Conservation (phyloP, 345 rosid genomes). For the Firmiana major region DNA sequence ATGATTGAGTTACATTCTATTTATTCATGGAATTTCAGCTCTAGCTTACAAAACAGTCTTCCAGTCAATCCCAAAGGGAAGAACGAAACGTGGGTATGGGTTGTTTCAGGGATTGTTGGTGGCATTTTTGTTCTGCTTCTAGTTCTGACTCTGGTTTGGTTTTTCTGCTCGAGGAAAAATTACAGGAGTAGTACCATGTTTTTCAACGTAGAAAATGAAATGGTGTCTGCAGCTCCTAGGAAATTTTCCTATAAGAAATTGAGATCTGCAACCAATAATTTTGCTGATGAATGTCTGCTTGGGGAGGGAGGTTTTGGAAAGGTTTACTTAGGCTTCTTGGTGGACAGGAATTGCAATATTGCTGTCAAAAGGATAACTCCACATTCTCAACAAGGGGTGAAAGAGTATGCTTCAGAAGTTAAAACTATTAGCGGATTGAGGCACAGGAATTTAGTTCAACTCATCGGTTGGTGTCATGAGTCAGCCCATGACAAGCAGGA, state of each 20-base stretch:
- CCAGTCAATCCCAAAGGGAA: neutral
- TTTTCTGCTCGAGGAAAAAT: slow-evolving; percentile 18
- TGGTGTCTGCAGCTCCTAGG: slow-evolving; percentile 50
- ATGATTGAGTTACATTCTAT: slow-evolving; percentile 21
- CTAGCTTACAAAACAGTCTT: neutral
- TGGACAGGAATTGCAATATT: neutral
- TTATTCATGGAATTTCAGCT: slow-evolving; percentile 35
- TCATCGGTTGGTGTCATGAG: slow-evolving; percentile 64
- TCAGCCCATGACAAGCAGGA: slow-evolving; percentile 30
- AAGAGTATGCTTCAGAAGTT: slow-evolving; percentile 37
- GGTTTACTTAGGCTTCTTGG: neutral
- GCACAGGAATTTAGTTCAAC: slow-evolving; percentile 60
- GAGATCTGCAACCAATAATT: slow-evolving; percentile 33
- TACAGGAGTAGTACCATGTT: neutral
- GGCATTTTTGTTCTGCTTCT: neutral
- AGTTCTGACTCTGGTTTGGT: neutral
- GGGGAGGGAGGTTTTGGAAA: neutral
- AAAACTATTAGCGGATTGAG: slow-evolving; percentile 47
- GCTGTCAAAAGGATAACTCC: neutral
- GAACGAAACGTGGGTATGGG: neutral
- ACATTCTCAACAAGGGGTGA: neutral
- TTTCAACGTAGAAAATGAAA: slow-evolving; percentile 38
- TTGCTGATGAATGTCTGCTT: neutral
- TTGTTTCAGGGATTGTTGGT: neutral
- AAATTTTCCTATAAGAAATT: slow-evolving; percentile 43